These are phyloP conservation scores for Ceratocystis colombiana DNA, from an alignment of 2,329 filamentous ascomycete species.

Conservation along the genomic window DNA sequence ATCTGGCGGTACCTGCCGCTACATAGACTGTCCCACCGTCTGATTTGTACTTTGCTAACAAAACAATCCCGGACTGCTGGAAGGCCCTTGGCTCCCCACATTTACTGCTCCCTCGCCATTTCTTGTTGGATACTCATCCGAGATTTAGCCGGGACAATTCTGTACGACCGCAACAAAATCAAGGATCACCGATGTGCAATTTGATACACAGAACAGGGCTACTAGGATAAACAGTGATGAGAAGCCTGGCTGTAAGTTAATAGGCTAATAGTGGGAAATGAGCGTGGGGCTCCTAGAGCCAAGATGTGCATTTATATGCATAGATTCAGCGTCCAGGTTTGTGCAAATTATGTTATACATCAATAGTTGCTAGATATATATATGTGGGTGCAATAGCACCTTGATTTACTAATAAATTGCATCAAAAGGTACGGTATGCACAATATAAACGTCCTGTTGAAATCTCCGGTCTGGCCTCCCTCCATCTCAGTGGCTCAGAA, in stretches of 20 bases:
- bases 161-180: neutral
- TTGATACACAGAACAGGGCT: neutral
- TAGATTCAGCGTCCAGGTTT: neutral
- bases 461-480: too few species aligned
- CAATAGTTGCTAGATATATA: too few species aligned
- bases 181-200: slow-evolving; percentile 1
- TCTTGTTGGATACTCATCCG: neutral
- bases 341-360: neutral
- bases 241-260: neutral
- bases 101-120: too few species aligned
- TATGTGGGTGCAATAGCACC: neutral
- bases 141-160: neutral
- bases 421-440: too few species aligned
- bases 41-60: slow-evolving; percentile 6
- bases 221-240: neutral
- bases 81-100: neutral
- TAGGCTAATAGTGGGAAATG: neutral
- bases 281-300: slow-evolving; percentile 4
- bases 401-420: neutral
- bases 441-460: too few species aligned
- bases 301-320: neutral
- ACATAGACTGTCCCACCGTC: neutral
- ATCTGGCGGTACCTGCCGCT: neutral
- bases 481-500: too few species aligned
- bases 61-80: slow-evolving; percentile 20